Evolutionary conservation across 441 rosid species (phyloP).

Genomic region (Rhodomyrtus psidioides): DNA sequence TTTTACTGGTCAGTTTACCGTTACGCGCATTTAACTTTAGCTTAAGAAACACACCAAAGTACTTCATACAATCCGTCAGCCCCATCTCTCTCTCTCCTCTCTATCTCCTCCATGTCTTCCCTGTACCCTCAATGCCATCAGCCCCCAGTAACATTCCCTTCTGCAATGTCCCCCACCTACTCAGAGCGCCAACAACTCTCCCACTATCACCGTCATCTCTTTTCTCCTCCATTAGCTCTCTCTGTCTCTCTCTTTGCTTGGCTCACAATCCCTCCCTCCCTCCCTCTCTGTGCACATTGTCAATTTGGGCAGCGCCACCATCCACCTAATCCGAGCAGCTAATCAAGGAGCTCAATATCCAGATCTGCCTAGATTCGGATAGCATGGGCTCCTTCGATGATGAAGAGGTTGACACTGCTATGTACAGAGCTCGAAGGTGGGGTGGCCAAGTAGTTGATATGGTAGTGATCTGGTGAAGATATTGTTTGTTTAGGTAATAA

Average conservation of each 20-base stretch:
- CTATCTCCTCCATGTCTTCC: neutral
- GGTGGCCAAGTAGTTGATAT: neutral
- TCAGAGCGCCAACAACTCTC: neutral
- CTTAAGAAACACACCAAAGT: neutral
- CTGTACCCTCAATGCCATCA: neutral
- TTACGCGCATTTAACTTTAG: too few relatives aligned
- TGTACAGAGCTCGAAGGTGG: neutral
- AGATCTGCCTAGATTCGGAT: neutral
- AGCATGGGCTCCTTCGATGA: neutral
- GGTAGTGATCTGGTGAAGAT: neutral
- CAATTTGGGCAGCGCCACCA: neutral
- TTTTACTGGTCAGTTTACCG: neutral
- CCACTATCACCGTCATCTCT: neutral
- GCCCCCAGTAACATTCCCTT: neutral
- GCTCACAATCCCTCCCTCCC: neutral
- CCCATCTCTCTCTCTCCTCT: neutral
- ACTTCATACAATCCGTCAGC: neutral
- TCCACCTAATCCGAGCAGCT: neutral
- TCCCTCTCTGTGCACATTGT: neutral
- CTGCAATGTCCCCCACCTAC: neutral
- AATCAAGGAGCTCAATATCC: neutral
- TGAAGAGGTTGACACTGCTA: neutral
- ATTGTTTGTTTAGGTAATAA: neutral
- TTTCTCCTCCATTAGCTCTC: neutral
- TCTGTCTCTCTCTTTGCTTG: neutral